These are phyloP conservation scores for Raffaelea albimanens DNA, from an alignment of 2,329 filamentous ascomycete genomes.

Conservation along the genomic window DNA sequence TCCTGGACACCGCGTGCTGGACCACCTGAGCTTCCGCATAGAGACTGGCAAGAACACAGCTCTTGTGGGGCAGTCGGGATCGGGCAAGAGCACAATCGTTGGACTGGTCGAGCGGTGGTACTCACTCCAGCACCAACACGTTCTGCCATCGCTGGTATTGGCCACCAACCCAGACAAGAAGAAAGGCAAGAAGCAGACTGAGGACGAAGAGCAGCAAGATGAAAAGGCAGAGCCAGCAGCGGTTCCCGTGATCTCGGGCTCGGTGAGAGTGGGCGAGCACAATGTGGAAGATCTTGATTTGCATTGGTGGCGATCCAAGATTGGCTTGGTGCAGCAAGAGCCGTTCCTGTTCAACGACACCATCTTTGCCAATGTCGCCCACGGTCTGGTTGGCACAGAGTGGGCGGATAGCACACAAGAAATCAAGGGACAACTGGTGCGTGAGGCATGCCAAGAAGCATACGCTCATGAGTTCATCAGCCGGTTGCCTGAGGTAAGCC, in stretches of 20 bases:
- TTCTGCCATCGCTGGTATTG: neutral
- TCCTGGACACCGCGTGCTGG: slow-evolving; percentile 37
- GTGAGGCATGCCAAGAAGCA: slow-evolving; percentile 55
- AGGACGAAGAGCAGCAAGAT: neutral
- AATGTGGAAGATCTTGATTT: slow-evolving; percentile 39
- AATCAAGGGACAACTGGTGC: slow-evolving; percentile 44
- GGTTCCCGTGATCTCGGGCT: neutral
- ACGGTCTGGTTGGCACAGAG: slow-evolving; percentile 34
- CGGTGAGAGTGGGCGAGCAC: slow-evolving; percentile 14
- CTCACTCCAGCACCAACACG: slow-evolving; percentile 29
- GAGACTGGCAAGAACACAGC: slow-evolving; percentile 65
- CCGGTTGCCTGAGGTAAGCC: slow-evolving; percentile 50
- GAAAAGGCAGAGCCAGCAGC: no score
- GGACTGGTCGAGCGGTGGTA: slow-evolving; percentile 65
- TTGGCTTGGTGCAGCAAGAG: slow-evolving; percentile 32
- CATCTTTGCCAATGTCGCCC: slow-evolving; percentile 44
- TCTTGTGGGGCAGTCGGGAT: slow-evolving; percentile 70
- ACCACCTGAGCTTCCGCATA: slow-evolving; percentile 39
- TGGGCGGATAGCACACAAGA: slow-evolving; percentile 27
- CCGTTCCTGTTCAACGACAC: slow-evolving; percentile 32
- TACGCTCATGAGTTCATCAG: slow-evolving; percentile 63
- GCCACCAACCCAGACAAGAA: neutral
- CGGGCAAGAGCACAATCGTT: slow-evolving; percentile 72
- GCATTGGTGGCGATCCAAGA: slow-evolving; percentile 43
- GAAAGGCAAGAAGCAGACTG: neutral